Evolutionary conservation across 169 alveolate species (phyloP).

Genomic region (Babesia bigemina): DNA sequence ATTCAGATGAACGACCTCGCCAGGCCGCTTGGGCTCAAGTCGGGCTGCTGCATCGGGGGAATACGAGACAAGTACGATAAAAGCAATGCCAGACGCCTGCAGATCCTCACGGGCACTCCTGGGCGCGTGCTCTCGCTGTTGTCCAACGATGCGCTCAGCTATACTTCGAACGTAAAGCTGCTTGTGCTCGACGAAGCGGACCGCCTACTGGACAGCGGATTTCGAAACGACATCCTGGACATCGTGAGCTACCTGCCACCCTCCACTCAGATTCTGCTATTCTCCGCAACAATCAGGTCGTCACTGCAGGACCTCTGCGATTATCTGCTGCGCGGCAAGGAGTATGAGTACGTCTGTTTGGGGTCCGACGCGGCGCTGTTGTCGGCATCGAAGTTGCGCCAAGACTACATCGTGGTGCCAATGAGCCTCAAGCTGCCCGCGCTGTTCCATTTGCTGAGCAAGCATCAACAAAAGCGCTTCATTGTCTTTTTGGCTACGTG

Average conservation of each 20-base stretch:
- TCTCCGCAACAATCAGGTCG: slow-evolving; percentile 80
- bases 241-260: slow-evolving; percentile 71
- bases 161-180: slow-evolving; percentile 51
- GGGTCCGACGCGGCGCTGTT: slow-evolving; percentile 65
- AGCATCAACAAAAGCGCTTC: slow-evolving; percentile 86
- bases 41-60: slow-evolving; percentile 79
- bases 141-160: slow-evolving; percentile 51
- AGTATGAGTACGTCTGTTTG: slow-evolving; percentile 57
- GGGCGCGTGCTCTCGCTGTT: slow-evolving; percentile 66
- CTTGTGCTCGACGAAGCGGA: slow-evolving; percentile 92
- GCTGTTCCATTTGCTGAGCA: slow-evolving; percentile 87
- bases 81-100: slow-evolving; percentile 65
- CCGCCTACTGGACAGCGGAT: slow-evolving; percentile 91
- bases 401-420: slow-evolving; percentile 82
- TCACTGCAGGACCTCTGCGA: slow-evolving; percentile 65
- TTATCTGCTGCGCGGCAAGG: slow-evolving; percentile 36
- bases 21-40: slow-evolving; percentile 55
- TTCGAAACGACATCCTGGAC: slow-evolving; percentile 81
- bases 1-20: slow-evolving; percentile 73
- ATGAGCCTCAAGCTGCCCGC: slow-evolving; percentile 87
- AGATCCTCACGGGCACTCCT: slow-evolving; percentile 76
- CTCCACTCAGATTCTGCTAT: slow-evolving; percentile 67
- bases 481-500: slow-evolving; percentile 92
- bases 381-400: slow-evolving; percentile 78
- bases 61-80: slow-evolving; percentile 67